A percentile compares a stretch with the other conserved stretches of the same genome.
phyloP scores from a whole-genome alignment of 768 basidiomycete species.

The Lanmaoa pseudosensibilis region DNA sequence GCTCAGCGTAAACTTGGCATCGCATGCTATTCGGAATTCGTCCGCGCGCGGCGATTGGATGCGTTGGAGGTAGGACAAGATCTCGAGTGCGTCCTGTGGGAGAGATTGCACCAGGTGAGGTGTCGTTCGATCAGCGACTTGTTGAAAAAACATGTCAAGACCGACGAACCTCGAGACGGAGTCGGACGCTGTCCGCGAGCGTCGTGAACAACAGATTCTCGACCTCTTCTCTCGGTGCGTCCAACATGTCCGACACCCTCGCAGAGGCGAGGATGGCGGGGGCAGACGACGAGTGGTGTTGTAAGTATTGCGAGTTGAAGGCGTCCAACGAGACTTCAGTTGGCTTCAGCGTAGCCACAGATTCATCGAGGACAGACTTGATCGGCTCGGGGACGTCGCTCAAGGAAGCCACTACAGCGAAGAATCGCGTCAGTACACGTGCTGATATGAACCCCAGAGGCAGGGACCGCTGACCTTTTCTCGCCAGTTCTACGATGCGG shows the following conservation, averaged over 20 bases:
- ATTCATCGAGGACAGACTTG: slow-evolving; percentile 48
- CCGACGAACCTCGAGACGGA: slow-evolving; percentile 49
- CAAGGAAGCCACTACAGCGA: slow-evolving; percentile 45
- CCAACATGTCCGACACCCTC: slow-evolving; percentile 49
- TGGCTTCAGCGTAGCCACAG: slow-evolving; percentile 54
- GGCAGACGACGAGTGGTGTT: slow-evolving; percentile 52
- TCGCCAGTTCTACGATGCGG: slow-evolving; percentile 64
- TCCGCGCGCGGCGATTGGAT: slow-evolving; percentile 53
- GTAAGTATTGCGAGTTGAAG: slow-evolving; percentile 76
- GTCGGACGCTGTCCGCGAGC: slow-evolving; percentile 41
- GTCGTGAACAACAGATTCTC: slow-evolving; percentile 57
- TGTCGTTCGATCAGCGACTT: neutral
- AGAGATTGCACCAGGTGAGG: too few species aligned
- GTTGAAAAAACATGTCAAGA: neutral
- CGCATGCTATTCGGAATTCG: slow-evolving; percentile 60
- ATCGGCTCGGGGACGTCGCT: slow-evolving; percentile 47
- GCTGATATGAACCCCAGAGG: fast-evolving
- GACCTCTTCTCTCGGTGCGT: slow-evolving; percentile 54
- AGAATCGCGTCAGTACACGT: neutral
- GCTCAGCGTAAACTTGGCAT: slow-evolving; percentile 55
- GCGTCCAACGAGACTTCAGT: slow-evolving; percentile 56
- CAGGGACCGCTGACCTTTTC: slow-evolving; percentile 43
- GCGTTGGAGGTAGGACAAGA: slow-evolving; percentile 48
- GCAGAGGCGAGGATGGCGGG: slow-evolving; percentile 64
- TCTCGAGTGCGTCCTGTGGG: slow-evolving; percentile 51